phyloP scores from a whole-genome alignment of 257 asterid genomes.

The Anisodus acutangulus region DNA sequence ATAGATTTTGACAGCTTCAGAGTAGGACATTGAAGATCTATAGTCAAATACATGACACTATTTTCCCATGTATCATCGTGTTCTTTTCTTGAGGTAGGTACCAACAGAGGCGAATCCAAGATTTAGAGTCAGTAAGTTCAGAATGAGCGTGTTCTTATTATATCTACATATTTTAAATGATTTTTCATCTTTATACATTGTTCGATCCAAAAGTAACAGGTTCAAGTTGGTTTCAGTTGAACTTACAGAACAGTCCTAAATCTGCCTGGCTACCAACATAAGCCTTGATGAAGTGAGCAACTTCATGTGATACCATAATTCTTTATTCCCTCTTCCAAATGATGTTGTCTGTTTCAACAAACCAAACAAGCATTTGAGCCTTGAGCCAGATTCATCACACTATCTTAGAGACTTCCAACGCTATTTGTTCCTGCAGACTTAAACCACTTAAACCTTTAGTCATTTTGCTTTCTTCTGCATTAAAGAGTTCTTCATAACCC shows the following conservation, averaged over 20 bases:
- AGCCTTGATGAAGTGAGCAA: not conserved
- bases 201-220: not conserved
- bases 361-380: not conserved
- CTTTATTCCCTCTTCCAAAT: not conserved
- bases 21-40: not conserved
- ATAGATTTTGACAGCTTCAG: not conserved
- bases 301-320: not conserved
- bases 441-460: conserved; percentile 33
- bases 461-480: conserved; percentile 58
- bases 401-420: conserved; percentile 42
- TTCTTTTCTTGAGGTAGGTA: not conserved
- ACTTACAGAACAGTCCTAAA: not conserved
- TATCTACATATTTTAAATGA: not conserved
- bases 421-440: conserved; percentile 39
- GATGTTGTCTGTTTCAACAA: not conserved
- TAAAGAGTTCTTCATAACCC: conserved; percentile 80
- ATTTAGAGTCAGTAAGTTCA: not conserved
- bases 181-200: not conserved
- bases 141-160: not conserved
- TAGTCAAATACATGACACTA: not conserved
- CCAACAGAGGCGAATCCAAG: not conserved
- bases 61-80: not conserved
- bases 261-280: not conserved
- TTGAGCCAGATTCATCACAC: not conserved
- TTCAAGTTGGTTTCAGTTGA: not conserved